Percentiles rank a stretch among this genome's conserved stretches.
Evolutionary conservation across 768 basidiomycete genomes (phyloP).

Genomic region (Boletus speciosus): DNA sequence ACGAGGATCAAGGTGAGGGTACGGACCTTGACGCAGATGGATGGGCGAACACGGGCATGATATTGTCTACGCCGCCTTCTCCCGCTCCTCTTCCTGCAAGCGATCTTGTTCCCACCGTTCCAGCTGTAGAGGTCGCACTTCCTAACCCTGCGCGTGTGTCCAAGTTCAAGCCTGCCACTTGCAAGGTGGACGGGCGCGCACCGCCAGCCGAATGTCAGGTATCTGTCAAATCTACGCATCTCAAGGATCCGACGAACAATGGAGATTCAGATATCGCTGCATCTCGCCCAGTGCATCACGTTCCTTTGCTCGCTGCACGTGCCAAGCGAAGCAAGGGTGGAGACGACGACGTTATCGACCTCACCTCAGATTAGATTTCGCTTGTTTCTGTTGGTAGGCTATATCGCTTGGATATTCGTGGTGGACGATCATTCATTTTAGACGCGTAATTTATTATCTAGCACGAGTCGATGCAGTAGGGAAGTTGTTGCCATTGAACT

Average conservation of each 20-base stretch:
- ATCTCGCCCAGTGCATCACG: not conserved
- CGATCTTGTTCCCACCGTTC: not conserved
- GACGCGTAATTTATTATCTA: not conserved
- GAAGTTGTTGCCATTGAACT: not conserved
- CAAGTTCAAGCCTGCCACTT: constrained; percentile 19
- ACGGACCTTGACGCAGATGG: constrained; percentile 5
- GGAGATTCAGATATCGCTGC: not conserved
- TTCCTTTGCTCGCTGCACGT: constrained; percentile 26
- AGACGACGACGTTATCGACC: constrained; percentile 38
- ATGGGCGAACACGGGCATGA: constrained; percentile 24
- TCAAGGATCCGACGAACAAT: not conserved
- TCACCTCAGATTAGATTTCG: constrained; percentile 31
- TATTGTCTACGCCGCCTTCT: constrained; percentile 24
- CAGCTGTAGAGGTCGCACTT: not conserved
- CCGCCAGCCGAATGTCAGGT: not conserved
- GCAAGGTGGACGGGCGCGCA: not conserved
- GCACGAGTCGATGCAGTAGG: not conserved
- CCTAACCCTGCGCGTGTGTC: constrained; percentile 4
- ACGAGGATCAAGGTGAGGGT: not conserved
- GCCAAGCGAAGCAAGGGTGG: constrained; percentile 7
- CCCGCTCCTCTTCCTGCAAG: not conserved
- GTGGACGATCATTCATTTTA: not conserved
- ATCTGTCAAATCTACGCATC: not conserved
- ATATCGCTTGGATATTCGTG: not conserved
- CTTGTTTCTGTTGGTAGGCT: not conserved